Base-by-base conservation (phyloP, 2,329 filamentous ascomycete genomes). In the Cyphellophora europaea region DNA sequence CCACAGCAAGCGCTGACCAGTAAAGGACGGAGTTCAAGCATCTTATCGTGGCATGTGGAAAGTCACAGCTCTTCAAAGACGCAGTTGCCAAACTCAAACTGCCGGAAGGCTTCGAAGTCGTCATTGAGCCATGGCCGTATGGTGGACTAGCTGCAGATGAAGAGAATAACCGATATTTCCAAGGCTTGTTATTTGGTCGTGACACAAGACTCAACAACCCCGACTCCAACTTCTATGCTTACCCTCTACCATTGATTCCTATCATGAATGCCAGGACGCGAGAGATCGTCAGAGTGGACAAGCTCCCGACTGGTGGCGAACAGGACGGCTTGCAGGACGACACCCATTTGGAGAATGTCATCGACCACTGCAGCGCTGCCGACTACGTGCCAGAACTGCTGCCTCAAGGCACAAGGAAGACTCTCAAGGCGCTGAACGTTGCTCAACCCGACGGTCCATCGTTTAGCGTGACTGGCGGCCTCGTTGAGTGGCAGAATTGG, bases 351-450 rank as follows among this genome's bases (percentile, higher is more conserved):
- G 40, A 64, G 47, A 55, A 67, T 52, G 53, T 65, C 13, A 69
- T 77, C 32, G 59, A 61, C 11, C 71, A 74, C 47, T 74, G 69
- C 51, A 58, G 58, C 19, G 51, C 58, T 4, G 62, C 63, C 0
- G 72, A 76, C 42, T 76, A 75, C 43, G 49, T 64, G 2, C 62
- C 62, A 1, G 61, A 65, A 49, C 57, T 79, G 2, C 57, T 77
- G 6, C 57, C 64, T 11, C 47, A 52, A 2, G 62, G 67, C 1
- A 47, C 63, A 11, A 58, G 74, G 10, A 57, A 64, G 28, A 72
- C 72, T 36, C 51, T 77, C 17, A 85, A 83, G 56, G 80, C 81
- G 4, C 71, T 87, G 50, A 74, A 84, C 46, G 76, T 89, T 30
- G 67, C 74, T 2, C 83, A 89, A 43, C 75, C 75, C 0, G 73